Evolutionary conservation across 441 rosid genomes (phyloP), one percentile per base, ranked within the genome.

Genomic region (Arabidopsis hybrid): DNA sequence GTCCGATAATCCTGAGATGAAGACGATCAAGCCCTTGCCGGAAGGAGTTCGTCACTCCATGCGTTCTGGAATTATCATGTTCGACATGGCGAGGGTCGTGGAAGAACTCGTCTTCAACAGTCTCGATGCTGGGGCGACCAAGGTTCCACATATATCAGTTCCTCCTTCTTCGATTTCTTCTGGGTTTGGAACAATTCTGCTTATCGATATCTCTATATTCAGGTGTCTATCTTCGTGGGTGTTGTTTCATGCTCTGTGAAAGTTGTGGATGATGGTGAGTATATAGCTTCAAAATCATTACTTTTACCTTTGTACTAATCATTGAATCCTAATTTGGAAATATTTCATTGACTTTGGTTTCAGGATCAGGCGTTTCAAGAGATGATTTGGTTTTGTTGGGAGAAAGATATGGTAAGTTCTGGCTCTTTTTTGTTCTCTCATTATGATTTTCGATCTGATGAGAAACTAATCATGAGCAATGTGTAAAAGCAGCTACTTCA

Each of bases 81-180:
- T 80, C 64, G 98, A 93, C 67, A 77, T 93, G 81, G 43, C 91
- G 8, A 84, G 93, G 69, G 97, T 93, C 56, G 93, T 91, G 50
- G 99, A 96, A 80, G 99, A 91, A 85, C 97, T 96, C 65, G 80
- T 93, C 50, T 93, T 87, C 75, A 93, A 96, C 78, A 86, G 97
- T 69, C 82, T 96, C 74, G 99, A 96, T 86, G 92, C 98, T 81
- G 86, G 85, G 43, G 95, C 98, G 21, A 84, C 87, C 16, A 90
- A 89, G 98, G 98, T 21, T 93, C 42, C 31, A 13, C 69, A 2
- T 21, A 7, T 60, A 35, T 77, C 67, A 47, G 16, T 36, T 12
- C 59, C 53, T 21, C 5, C 42, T 49, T 11, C 17, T 7, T 36
- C 49, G 77, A 59, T 59, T 26, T 40, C 67, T 52, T 67, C 34